Base-by-base conservation (phyloP, 257 asterid genomes). In the Thymus mandschuricus region DNA sequence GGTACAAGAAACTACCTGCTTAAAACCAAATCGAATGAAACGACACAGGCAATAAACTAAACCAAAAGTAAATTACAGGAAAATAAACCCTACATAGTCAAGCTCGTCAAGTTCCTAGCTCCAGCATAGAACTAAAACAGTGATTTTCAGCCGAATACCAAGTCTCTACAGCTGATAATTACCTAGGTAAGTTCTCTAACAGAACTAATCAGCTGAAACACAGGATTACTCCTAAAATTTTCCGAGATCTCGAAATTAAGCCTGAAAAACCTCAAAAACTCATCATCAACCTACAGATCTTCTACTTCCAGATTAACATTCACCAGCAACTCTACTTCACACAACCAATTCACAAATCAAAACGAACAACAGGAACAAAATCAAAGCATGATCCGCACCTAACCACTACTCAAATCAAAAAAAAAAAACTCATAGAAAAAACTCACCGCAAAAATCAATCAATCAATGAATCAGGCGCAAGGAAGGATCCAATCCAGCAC, bases 371-470 rank as follows among this genome's bases (percentile, higher is more conserved):
- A 59, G 66, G 35, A 46, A 59, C 50, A 45, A 21, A 72, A 9
- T 61, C 0, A 49, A 51, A 52, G 35, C 11, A 29, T 41, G 64
- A 15, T 66, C 38, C 8, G 55, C 62, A 70, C 54, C 71, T 15
- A 82, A 59, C 46, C 49, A 59, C 45, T 3, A 60, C 71, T 64
- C 68, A 28, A 21, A 10, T 15, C 63, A 63, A 21, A 21, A 21
- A 21, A 21, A 21, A 21, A 21, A 21, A 81, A 38, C 84, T 81
- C 84, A 72, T 88, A 86, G 60, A 68, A 78, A 21, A 79, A 79
- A 50, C 52, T 48, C 76, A 57, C 81, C 70, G 71, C 71, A 69
- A 77, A 21, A 21, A 21, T 21, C 21, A 21, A 21, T 21, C 21
- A 21, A 21, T 21, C 21, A 21, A 21, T 21, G 21, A 21, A 21